These are phyloP conservation scores for Solanum virginianum DNA, from an alignment of 257 asterid species.

Conservation along the genomic window DNA sequence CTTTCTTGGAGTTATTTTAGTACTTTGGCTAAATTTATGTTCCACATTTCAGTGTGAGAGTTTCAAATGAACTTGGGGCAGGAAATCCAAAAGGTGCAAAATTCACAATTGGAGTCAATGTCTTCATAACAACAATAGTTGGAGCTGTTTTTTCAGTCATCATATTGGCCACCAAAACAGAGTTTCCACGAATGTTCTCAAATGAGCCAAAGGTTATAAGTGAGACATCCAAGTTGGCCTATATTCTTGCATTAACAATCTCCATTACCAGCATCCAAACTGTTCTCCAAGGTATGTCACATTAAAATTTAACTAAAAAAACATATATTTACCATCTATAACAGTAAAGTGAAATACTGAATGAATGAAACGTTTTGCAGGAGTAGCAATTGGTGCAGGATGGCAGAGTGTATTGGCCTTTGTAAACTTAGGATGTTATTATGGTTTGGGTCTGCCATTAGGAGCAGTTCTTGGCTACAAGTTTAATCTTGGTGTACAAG, in stretches of 20 bases:
- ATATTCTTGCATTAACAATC: slow-evolving; percentile 18
- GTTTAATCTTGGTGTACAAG: slow-evolving; percentile 15
- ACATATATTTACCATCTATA: neutral
- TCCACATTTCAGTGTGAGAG: slow-evolving; percentile 19
- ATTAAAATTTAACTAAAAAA: neutral
- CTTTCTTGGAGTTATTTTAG: neutral
- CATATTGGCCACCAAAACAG: slow-evolving; percentile 3
- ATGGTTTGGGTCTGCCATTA: slow-evolving; percentile 21
- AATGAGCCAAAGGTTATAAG: slow-evolving; percentile 3
- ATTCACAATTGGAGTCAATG: slow-evolving; percentile 12
- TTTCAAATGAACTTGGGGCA: slow-evolving; percentile 33
- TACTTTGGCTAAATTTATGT: neutral
- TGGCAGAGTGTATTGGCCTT: slow-evolving; percentile 24
- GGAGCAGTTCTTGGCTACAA: slow-evolving; percentile 27
- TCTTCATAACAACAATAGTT: slow-evolving; percentile 9
- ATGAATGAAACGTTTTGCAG: neutral
- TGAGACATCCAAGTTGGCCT: slow-evolving; percentile 13
- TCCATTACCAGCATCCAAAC: slow-evolving; percentile 20
- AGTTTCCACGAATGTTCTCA: slow-evolving; percentile 16
- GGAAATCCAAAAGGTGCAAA: slow-evolving; percentile 21
- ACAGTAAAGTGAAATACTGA: neutral
- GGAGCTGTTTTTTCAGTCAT: slow-evolving; percentile 13
- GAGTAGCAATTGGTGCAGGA: slow-evolving; percentile 34
- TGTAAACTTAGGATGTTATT: slow-evolving; percentile 14
- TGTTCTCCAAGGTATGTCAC: slow-evolving; percentile 14